Conservation (phyloP, 805 yeast genomes). For the Kazachstania kunashirensis region DNA sequence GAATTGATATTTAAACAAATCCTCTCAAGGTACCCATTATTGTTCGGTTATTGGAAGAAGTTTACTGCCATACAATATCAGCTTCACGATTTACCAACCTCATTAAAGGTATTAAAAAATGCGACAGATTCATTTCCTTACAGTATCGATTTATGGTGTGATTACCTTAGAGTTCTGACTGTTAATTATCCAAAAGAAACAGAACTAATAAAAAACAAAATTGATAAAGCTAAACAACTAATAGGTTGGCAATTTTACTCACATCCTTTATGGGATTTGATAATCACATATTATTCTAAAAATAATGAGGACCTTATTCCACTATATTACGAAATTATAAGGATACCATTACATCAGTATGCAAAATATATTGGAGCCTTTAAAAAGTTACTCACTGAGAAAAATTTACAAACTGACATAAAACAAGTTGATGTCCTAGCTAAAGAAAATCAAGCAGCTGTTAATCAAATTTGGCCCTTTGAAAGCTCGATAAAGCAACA, state of each 20-base stretch:
- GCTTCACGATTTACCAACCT: constrained; percentile 43
- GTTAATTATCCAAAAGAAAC: constrained; percentile 32
- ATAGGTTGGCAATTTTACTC: constrained; percentile 69
- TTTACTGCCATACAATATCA: constrained; percentile 48
- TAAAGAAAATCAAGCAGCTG: constrained; percentile 35
- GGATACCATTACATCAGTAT: constrained; percentile 76
- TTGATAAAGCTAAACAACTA: constrained; percentile 37
- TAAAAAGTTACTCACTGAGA: constrained; percentile 25
- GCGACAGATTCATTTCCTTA: constrained; percentile 44
- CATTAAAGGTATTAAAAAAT: constrained; percentile 36
- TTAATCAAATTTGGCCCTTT: constrained; percentile 56
- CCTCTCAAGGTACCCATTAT: constrained; percentile 46
- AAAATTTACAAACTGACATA: constrained; percentile 3
- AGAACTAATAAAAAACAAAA: constrained; percentile 33
- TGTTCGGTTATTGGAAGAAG: constrained; percentile 55
- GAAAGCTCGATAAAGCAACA: constrained; percentile 57
- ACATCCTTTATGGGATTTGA: constrained; percentile 76
- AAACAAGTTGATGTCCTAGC: constrained; percentile 36
- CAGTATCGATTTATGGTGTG: constrained; percentile 61
- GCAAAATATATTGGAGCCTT: constrained; percentile 58
- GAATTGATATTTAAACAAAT: constrained; percentile 34
- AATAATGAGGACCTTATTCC: constrained; percentile 31
- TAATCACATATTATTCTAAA: constrained; percentile 49
- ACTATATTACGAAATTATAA: constrained; percentile 38
- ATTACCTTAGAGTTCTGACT: constrained; percentile 46